Conservation (phyloP, 1,139 yeast genomes). For the Saccharomyces pastorianus region DNA sequence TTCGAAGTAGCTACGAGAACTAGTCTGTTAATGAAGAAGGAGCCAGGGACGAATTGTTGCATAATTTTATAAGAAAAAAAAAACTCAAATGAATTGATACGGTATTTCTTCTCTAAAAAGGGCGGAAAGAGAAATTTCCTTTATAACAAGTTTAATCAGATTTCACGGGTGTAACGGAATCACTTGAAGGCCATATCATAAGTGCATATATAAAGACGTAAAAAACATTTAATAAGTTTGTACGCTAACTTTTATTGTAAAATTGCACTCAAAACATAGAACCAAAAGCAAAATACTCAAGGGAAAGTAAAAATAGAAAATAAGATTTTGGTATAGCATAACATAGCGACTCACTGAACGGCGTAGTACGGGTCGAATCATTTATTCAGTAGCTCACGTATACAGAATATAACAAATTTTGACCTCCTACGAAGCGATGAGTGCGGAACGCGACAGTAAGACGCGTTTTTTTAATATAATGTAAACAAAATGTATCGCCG, state of each 20-base stretch:
- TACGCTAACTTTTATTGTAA: background rate
- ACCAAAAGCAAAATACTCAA: background rate
- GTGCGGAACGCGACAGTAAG: background rate
- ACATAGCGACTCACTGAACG: background rate
- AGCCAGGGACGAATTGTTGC: conserved; percentile 40
- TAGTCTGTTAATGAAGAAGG: conserved; percentile 44
- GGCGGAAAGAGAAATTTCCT: background rate
- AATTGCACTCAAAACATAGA: background rate
- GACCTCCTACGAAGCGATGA: background rate
- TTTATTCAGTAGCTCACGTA: too few species aligned
- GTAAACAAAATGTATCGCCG: background rate
- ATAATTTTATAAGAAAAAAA: conserved; percentile 22
- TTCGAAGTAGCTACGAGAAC: conserved; percentile 70
- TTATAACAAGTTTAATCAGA: background rate
- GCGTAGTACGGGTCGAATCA: too few species aligned
- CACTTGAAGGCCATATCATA: background rate
- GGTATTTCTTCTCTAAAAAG: background rate
- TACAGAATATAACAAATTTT: background rate
- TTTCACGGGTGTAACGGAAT: background rate
- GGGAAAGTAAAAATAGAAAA: too few species aligned
- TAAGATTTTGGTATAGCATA: background rate
- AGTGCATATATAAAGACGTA: background rate
- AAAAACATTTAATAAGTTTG: background rate
- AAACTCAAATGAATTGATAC: background rate
- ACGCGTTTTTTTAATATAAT: background rate